These are phyloP conservation scores for Carallia pectinifolia DNA, from an alignment of 345 rosid species.

Conservation along the genomic window DNA sequence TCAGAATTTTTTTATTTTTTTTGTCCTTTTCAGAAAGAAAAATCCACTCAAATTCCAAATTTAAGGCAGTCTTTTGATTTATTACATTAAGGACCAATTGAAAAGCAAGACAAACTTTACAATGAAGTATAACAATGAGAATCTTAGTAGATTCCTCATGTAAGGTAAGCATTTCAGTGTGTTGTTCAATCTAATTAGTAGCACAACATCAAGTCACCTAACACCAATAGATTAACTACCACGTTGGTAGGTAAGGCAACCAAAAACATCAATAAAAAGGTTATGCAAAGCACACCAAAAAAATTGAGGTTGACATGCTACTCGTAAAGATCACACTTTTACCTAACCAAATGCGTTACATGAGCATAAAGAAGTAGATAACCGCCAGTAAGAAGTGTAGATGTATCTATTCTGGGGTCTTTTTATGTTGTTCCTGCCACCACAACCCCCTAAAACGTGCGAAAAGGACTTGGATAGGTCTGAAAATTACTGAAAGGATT, in stretches of 20 bases:
- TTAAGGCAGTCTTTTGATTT: not conserved
- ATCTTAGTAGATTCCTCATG: not conserved
- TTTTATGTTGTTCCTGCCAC: too few species aligned
- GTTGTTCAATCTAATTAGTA: not conserved
- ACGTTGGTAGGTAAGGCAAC: not conserved
- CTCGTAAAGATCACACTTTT: not conserved
- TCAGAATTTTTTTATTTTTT: not conserved
- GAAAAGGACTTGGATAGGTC: too few species aligned
- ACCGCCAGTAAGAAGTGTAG: too few species aligned
- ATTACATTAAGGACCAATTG: not conserved
- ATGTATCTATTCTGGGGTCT: too few species aligned
- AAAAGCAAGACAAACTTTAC: not conserved
- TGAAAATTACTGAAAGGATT: too few species aligned
- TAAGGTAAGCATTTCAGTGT: not conserved
- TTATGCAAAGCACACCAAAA: not conserved
- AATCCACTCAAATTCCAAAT: constrained; percentile 7
- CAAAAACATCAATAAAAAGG: not conserved
- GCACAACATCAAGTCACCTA: not conserved
- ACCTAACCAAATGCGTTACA: too few species aligned
- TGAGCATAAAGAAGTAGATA: too few species aligned
- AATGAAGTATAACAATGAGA: not conserved
- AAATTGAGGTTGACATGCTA: not conserved
- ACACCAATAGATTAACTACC: not conserved
- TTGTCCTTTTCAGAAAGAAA: not conserved
- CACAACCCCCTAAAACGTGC: too few species aligned